Conservation (phyloP, 176 grass and related monocot species). For the Saccharum spontaneum region DNA sequence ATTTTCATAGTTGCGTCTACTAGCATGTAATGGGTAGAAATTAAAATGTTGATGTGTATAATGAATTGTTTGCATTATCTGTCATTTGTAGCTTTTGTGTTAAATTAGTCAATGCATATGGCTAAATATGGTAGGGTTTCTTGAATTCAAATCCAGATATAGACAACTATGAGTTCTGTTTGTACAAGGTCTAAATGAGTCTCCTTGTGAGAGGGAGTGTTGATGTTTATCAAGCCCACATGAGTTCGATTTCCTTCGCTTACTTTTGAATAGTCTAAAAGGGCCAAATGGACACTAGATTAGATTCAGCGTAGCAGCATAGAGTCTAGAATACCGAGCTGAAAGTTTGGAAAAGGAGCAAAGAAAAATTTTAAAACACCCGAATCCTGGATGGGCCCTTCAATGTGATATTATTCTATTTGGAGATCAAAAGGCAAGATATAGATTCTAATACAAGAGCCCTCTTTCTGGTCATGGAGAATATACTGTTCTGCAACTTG, state of each 20-base stretch:
- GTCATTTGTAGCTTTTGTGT: background rate
- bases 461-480: conserved; percentile 27
- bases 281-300: background rate
- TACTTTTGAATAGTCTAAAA: conserved; percentile 24
- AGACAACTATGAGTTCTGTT: background rate
- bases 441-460: conserved; percentile 26
- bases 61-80: background rate
- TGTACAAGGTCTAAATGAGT: background rate
- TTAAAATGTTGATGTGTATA: background rate
- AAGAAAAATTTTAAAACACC: background rate
- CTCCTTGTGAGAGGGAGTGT: background rate
- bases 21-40: too few relatives aligned
- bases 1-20: background rate
- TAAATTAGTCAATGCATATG: background rate
- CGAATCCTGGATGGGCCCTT: conserved; percentile 29
- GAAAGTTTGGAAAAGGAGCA: conserved; percentile 31
- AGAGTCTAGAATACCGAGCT: conserved; percentile 14
- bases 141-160: background rate
- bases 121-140: background rate
- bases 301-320: conserved; percentile 15
- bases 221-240: background rate
- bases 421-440: conserved; percentile 25
- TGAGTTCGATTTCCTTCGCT: background rate
- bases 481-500: conserved; percentile 29
- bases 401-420: conserved; percentile 32